Base-by-base conservation (phyloP, 2,329 filamentous ascomycete genomes). In the Xylaria sp. region DNA sequence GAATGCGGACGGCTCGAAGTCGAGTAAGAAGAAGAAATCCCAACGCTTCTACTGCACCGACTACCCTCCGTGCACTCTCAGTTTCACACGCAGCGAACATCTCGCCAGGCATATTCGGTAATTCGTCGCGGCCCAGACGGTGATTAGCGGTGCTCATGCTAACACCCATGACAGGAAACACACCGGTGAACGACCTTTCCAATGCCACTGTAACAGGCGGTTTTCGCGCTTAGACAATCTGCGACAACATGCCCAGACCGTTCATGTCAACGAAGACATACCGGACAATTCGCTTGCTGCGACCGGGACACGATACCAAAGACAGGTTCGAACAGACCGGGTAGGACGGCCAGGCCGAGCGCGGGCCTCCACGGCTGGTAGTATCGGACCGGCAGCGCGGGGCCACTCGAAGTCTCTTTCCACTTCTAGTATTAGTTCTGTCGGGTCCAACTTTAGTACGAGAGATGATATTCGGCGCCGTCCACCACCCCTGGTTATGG, bases 211-310 rank as follows among this genome's bases (percentile, higher is more conserved):
- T 81, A 93, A 92, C 2, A 89, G 96, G 60, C 89, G 94, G 65
- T 99, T 99, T 80, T 98, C 96, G 10, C 89, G 95, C 58, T 87
- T 98, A 55, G 95, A 99, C 80, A 99, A 99, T 78, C 84, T 99
- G 61, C 90, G 96, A 68, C 96, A 99, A 79, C 96, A 99, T 85
- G 96, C 96, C 54, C 94, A 98, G 80, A 98, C 96, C 0, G 96
- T 99, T 0, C 96, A 99, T 79, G 92, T 97, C 67, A 98, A 98
- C 79, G 96, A 98, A 80, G 94, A 98, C 66, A 99, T 99, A 41
- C 96, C 96, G 3, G 90, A 91, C 50, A 94, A 98, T 79, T 98
- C 96, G 1, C 87, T 98, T 23, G 96, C 96, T 18, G 96, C 95
- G 3, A 96, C 93, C 1, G 94, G 94, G 28, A 97, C 94, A 9